Evolutionary conservation across 140 eudicot species (phyloP), one percentile per base, ranked within the genome.

Genomic region (Flaveria floridana): DNA sequence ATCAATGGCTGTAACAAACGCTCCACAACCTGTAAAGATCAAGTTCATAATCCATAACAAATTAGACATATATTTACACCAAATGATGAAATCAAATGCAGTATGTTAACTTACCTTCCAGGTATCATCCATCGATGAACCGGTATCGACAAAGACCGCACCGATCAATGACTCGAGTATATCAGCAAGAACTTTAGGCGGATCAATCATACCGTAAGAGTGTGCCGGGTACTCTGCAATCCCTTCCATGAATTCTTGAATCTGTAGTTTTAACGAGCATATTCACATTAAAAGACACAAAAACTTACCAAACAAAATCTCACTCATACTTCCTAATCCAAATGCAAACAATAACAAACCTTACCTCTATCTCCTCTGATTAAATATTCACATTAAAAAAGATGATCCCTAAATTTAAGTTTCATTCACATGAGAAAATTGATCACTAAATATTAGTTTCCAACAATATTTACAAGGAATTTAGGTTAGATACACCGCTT

Each of bases 121-220:
- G 3, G 84, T 81, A 39, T 30, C 52, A 70, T 81, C 73, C 77
- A 75, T 69, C 0, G 84, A 81, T 6, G 16, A 18, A 58, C 25
- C 70, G 0, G 77, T 81, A 62, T 75, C 84, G 2, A 69, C 25
- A 50, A 76, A 81, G 81, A 81, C 52, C 10, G 84, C 81, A 12
- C 84, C 84, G 26, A 76, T 81, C 9, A 81, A 53, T 10, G 84
- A 80, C 59, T 80, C 80, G 7, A 80, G 28, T 46, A 74, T 30
- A 68, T 80, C 84, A 2, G 85, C 85, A 25, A 81, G 82, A 6
- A 76, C 85, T 25, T 81, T 81, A 8, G 85, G 85, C 4, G 82
- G 78, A 76, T 81, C 78, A 10, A 81, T 81, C 85, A 76, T 70
- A 18, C 85, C 85, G 9, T 76, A 6, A 0, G 85, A 81, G 71